phyloP scores from a whole-genome alignment of 1,284 basidiomycete genomes.

The Ganoderma resinaceum region DNA sequence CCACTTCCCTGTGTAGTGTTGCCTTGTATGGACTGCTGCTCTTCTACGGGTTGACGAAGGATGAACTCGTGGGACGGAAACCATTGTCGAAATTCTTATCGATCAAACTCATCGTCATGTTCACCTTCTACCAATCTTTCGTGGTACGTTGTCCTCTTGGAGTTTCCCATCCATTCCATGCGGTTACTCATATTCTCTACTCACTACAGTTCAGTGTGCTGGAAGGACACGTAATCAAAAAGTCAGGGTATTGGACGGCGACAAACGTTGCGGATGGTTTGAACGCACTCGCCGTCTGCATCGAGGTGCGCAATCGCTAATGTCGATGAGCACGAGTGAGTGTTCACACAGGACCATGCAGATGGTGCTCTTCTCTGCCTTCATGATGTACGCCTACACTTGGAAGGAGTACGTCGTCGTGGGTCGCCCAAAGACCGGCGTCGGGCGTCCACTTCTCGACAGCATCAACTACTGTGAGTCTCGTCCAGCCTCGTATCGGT shows the following conservation, averaged over 20 bases:
- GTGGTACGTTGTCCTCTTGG: slow-evolving; percentile 53
- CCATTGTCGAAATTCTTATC: slow-evolving; percentile 85
- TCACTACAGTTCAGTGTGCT: slow-evolving; percentile 61
- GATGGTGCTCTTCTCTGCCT: slow-evolving; percentile 83
- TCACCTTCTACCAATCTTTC: slow-evolving; percentile 83
- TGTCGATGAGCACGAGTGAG: not conserved
- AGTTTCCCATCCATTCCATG: not conserved
- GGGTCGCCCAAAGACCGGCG: slow-evolving; percentile 50
- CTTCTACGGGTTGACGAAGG: slow-evolving; percentile 83
- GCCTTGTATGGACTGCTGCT: slow-evolving; percentile 82
- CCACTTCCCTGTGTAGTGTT: slow-evolving; percentile 50
- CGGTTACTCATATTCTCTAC: not conserved
- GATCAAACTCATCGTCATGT: slow-evolving; percentile 89
- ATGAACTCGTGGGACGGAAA: slow-evolving; percentile 76
- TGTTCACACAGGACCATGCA: slow-evolving; percentile 16
- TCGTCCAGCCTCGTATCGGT: slow-evolving; percentile 9
- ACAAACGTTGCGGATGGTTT: slow-evolving; percentile 85
- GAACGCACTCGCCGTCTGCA: slow-evolving; percentile 80
- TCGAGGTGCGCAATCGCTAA: slow-evolving; percentile 63
- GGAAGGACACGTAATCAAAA: slow-evolving; percentile 69
- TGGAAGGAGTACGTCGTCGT: slow-evolving; percentile 66
- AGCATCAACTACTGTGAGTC: slow-evolving; percentile 76
- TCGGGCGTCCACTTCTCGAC: slow-evolving; percentile 76
- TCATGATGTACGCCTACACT: slow-evolving; percentile 86
- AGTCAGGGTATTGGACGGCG: slow-evolving; percentile 79